Percentiles rank a stretch among this genome's conserved stretches.
phyloP scores from a whole-genome alignment of 2,329 filamentous ascomycete genomes.

The Sarocladiaceae sp. region DNA sequence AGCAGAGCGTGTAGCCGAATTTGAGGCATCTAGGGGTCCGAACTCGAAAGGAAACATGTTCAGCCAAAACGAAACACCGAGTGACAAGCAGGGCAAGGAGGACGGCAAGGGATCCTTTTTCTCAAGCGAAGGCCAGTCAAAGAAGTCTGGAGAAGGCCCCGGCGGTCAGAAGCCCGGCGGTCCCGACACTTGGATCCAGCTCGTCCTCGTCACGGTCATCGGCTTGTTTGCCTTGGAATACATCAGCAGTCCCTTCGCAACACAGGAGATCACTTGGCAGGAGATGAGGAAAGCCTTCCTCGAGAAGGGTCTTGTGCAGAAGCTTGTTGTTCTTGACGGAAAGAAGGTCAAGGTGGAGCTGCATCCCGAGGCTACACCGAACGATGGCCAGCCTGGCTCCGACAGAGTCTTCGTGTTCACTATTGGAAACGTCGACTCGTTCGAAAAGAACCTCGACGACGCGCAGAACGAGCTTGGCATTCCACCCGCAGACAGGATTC shows the following conservation, averaged over 20 bases:
- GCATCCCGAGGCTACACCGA: conserved; percentile 57
- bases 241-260: conserved; percentile 2
- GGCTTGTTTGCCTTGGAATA: background rate
- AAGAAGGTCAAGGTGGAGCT: conserved; percentile 70
- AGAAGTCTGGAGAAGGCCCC: background rate
- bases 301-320: conserved; percentile 93
- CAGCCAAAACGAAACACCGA: background rate
- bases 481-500: conserved; percentile 80
- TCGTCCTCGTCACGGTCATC: background rate
- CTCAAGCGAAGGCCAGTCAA: background rate
- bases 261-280: conserved; percentile 86
- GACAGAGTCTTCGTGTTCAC: conserved; percentile 71
- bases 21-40: conserved; percentile 14
- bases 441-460: conserved; percentile 81
- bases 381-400: conserved; percentile 16
- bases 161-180: background rate
- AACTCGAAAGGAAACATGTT: conserved; percentile 2
- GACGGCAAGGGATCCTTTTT: conserved; percentile 8
- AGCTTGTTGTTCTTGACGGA: conserved; percentile 73
- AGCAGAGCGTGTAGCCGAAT: conserved; percentile 27
- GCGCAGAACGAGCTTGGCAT: conserved; percentile 85
- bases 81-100: conserved; percentile 2
- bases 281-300: conserved; percentile 91
- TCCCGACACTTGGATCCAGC: conserved; percentile 5
- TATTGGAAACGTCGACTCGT: conserved; percentile 89